Conservation (phyloP, 371 early-diverging fungal species). For the Dinochytrium kinnereticum region DNA sequence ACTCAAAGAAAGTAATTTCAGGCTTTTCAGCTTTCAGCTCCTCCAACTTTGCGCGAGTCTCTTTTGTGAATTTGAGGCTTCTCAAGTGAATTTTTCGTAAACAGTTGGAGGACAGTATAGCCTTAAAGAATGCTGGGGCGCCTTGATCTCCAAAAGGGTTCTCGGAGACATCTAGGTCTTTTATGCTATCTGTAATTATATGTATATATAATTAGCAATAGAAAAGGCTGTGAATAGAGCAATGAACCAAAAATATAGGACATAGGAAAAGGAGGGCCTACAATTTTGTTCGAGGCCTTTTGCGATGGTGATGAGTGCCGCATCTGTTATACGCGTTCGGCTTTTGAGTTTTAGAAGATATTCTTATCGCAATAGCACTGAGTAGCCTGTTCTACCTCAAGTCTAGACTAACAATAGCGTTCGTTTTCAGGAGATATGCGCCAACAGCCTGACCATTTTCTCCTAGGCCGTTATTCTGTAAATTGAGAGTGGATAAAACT, state of each 20-base stretch:
- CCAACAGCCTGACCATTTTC: conserved; percentile 40
- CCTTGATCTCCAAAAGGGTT: conserved; percentile 47
- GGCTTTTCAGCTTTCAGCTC: conserved; percentile 48
- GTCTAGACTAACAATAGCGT: conserved; percentile 40
- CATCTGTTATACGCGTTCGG: conserved; percentile 45
- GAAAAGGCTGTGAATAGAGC: neutral
- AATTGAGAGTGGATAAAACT: conserved; percentile 28
- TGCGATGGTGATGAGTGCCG: conserved; percentile 33
- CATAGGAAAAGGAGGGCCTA: conserved; percentile 16
- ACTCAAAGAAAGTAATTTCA: conserved; percentile 39
- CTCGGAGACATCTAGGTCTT: conserved; percentile 46
- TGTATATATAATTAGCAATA: no score
- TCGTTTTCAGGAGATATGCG: conserved; percentile 40
- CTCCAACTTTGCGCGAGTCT: conserved; percentile 40
- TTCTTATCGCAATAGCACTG: neutral
- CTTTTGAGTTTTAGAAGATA: conserved; percentile 22
- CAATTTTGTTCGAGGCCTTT: conserved; percentile 49
- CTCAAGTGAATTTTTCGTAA: conserved; percentile 31
- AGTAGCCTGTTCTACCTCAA: conserved; percentile 29
- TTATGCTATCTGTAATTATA: conserved; percentile 40
- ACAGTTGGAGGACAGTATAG: conserved; percentile 37
- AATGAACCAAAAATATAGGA: neutral
- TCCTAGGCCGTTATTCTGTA: conserved; percentile 51
- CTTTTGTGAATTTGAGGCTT: conserved; percentile 43
- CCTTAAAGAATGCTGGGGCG: conserved; percentile 44